phyloP scores from a whole-genome alignment of 169 alveolate genomes.

The Plasmodium yoelii region DNA sequence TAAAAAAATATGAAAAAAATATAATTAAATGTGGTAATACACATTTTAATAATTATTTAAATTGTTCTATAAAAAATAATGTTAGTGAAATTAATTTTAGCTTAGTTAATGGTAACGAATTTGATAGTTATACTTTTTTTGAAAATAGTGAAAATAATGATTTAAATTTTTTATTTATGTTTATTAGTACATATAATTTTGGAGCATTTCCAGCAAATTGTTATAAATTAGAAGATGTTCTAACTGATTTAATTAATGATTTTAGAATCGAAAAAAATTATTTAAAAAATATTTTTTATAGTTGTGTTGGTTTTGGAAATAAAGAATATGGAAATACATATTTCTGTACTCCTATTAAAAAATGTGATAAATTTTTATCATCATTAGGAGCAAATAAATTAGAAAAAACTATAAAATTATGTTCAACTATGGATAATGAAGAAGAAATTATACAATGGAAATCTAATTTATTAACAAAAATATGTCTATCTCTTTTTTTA shows the following conservation, averaged over 20 bases:
- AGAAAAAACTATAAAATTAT: conserved; percentile 31
- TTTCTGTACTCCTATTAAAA: conserved; percentile 59
- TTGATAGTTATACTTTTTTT: conserved; percentile 28
- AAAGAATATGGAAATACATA: conserved; percentile 50
- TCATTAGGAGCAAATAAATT: conserved; percentile 45
- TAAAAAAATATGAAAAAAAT: conserved; percentile 13
- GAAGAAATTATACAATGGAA: conserved; percentile 17
- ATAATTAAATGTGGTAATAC: neutral
- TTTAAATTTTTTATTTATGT: conserved; percentile 46
- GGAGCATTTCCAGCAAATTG: conserved; percentile 60
- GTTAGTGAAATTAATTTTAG: conserved; percentile 11
- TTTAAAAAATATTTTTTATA: conserved; percentile 61
- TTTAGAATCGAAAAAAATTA: conserved; percentile 35
- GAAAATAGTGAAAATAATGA: conserved; percentile 26
- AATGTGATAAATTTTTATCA: conserved; percentile 37
- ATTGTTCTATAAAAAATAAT: conserved; percentile 12
- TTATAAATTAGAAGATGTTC: conserved; percentile 29
- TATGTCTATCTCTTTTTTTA: conserved; percentile 36
- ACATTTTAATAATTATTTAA: conserved; percentile 24
- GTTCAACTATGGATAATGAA: conserved; percentile 48
- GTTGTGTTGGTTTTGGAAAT: conserved; percentile 68
- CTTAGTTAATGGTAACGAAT: conserved; percentile 39
- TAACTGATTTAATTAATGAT: conserved; percentile 36
- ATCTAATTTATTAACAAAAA: conserved; percentile 40
- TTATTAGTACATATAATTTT: conserved; percentile 61